A percentile compares a stretch with the other conserved stretches of the same genome.
These are phyloP conservation scores for Dictyostelium purpureum DNA, from an alignment of 78 protist genomes.

Conservation along the genomic window DNA sequence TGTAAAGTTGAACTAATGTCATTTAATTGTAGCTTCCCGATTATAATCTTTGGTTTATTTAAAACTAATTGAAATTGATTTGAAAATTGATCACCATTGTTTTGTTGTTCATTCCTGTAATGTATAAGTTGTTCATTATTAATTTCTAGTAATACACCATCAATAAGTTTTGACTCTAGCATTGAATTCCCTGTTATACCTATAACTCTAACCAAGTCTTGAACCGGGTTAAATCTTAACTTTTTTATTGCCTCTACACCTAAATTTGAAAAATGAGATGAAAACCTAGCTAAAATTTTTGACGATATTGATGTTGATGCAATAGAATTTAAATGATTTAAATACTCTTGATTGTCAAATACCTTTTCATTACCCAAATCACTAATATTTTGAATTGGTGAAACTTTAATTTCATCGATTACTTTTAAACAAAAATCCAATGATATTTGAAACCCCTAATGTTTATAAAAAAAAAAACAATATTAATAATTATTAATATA, in stretches of 20 bases:
- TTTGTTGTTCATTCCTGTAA: background rate
- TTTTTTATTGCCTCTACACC: conserved; percentile 41
- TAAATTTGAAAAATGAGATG: conserved; percentile 12
- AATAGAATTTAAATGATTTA: conserved; percentile 14
- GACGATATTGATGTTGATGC: conserved; percentile 74
- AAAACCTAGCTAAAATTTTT: conserved; percentile 33
- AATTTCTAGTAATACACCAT: conserved; percentile 45
- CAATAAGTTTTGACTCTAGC: conserved; percentile 42
- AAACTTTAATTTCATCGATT: conserved; percentile 11
- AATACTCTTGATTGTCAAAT: background rate
- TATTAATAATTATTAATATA: background rate
- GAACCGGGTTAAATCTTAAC: background rate
- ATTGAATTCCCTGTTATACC: conserved; percentile 33
- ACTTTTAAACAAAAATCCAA: conserved; percentile 23
- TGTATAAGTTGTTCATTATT: background rate
- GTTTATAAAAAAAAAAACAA: background rate
- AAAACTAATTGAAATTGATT: no score
- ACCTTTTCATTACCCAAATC: background rate
- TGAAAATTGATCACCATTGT: background rate
- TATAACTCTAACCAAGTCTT: conserved; percentile 34
- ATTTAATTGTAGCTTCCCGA: conserved; percentile 51
- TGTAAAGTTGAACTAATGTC: no score
- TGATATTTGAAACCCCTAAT: conserved; percentile 32
- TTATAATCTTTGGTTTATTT: background rate
- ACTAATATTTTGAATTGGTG: background rate